Percentiles rank a stretch among this genome's conserved stretches.
Evolutionary conservation across 257 asterid species (phyloP).

Genomic region (Cinchona pubescens): DNA sequence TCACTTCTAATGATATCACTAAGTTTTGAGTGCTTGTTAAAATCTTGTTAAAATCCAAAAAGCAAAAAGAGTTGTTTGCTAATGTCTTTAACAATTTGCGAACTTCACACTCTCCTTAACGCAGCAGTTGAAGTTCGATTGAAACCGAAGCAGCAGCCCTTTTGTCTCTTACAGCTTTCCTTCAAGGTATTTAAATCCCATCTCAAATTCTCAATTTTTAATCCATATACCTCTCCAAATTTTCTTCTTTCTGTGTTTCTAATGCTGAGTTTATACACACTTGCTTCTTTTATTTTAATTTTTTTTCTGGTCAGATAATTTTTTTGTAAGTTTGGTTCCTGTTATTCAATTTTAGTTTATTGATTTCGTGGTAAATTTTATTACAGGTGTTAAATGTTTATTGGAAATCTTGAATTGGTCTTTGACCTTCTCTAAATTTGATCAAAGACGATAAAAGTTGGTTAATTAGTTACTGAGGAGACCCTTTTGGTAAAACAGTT

Average conservation of each 20-base stretch:
- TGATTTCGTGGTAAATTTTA: neutral
- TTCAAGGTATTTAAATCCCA: conserved; percentile 1
- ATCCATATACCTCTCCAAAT: neutral
- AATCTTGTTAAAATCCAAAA: neutral
- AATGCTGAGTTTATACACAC: neutral
- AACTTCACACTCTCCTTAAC: neutral
- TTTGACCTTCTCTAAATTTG: neutral
- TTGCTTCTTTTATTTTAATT: neutral
- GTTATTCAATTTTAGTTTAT: neutral
- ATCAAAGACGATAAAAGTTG: neutral
- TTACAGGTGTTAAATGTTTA: neutral
- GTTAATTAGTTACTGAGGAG: neutral
- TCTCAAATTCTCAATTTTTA: neutral
- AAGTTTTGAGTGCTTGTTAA: neutral
- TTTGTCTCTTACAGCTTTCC: neutral
- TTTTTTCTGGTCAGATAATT: too few relatives aligned
- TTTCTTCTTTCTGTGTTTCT: too few relatives aligned
- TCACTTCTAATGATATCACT: too few relatives aligned
- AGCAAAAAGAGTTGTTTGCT: neutral
- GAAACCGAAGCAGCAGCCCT: neutral
- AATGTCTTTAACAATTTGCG: neutral
- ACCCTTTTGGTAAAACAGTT: neutral
- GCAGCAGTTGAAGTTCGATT: neutral
- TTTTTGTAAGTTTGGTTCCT: neutral
- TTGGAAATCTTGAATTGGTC: neutral